Evolutionary conservation across 192 early-diverging fungal genomes (phyloP).

Genomic region (Linnemannia zychae): DNA sequence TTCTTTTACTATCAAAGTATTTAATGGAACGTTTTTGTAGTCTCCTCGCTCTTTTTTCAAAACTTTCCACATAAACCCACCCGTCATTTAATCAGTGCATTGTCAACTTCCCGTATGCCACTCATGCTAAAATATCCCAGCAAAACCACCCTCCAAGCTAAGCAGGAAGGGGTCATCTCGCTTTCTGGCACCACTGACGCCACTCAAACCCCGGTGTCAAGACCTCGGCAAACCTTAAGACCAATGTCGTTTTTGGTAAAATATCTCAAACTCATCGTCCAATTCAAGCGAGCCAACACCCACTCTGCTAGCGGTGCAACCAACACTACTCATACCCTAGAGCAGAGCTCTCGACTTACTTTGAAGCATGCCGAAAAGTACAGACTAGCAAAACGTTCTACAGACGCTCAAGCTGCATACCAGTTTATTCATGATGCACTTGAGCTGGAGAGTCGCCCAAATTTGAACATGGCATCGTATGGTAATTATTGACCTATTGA

Average conservation of each 20-base stretch:
- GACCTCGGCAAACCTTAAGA: neutral
- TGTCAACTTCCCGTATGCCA: neutral
- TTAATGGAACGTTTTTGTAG: neutral
- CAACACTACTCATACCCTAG: neutral
- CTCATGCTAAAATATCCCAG: neutral
- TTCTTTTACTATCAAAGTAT: neutral
- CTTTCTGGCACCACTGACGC: neutral
- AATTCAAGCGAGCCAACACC: neutral
- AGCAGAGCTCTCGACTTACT: neutral
- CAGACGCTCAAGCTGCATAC: slow-evolving; percentile 60
- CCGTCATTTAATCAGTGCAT: neutral
- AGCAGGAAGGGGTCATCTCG: neutral
- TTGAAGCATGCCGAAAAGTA: slow-evolving; percentile 43
- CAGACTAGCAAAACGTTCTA: slow-evolving; percentile 46
- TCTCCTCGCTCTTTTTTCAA: neutral
- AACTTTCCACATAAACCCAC: neutral
- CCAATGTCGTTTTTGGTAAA: slow-evolving; percentile 5
- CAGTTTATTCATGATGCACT: slow-evolving; percentile 58
- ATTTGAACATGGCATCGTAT: slow-evolving; percentile 80
- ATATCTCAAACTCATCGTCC: neutral
- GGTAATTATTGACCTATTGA: slow-evolving; percentile 61
- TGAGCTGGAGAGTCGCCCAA: slow-evolving; percentile 82
- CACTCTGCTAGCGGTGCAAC: neutral
- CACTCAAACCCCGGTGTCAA: neutral
- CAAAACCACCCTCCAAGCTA: neutral